Evolutionary conservation across 148 eudicot genomes (phyloP).

Genomic region (Silene uniflora): DNA sequence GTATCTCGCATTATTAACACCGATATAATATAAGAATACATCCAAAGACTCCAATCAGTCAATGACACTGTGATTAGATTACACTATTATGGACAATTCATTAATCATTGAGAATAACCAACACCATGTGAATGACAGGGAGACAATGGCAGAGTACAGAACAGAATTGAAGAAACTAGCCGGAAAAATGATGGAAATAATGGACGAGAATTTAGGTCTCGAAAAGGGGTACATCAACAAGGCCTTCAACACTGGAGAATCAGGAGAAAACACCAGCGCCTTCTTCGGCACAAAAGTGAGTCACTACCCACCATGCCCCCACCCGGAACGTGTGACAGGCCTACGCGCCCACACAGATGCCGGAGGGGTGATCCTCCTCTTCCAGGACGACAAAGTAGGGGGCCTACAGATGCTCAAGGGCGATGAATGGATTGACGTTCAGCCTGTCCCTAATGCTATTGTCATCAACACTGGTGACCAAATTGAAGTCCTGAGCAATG

Average conservation of each 20-base stretch:
- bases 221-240: conserved; percentile 73
- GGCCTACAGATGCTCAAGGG: conserved; percentile 82
- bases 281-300: conserved; percentile 96
- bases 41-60: too few relatives aligned
- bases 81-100: not conserved
- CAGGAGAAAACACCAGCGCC: conserved; percentile 33
- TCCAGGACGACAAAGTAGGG: conserved; percentile 65
- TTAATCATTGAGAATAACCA: conserved; percentile 13
- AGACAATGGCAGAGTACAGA: conserved; percentile 77
- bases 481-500: conserved; percentile 86
- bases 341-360: conserved; percentile 96
- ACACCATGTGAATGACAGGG: conserved; percentile 49
- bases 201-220: conserved; percentile 86
- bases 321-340: conserved; percentile 59
- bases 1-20: too few relatives aligned
- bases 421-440: conserved; percentile 76
- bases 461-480: conserved; percentile 93
- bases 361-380: conserved; percentile 83
- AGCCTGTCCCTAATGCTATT: conserved; percentile 63
- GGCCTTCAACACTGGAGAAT: conserved; percentile 46
- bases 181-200: conserved; percentile 61
- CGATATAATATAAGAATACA: too few relatives aligned
- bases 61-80: too few relatives aligned
- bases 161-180: conserved; percentile 62
- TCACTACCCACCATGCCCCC: conserved; percentile 92